Conservation (phyloP, 805 yeast genomes). For the Suhomyces vadensis region DNA sequence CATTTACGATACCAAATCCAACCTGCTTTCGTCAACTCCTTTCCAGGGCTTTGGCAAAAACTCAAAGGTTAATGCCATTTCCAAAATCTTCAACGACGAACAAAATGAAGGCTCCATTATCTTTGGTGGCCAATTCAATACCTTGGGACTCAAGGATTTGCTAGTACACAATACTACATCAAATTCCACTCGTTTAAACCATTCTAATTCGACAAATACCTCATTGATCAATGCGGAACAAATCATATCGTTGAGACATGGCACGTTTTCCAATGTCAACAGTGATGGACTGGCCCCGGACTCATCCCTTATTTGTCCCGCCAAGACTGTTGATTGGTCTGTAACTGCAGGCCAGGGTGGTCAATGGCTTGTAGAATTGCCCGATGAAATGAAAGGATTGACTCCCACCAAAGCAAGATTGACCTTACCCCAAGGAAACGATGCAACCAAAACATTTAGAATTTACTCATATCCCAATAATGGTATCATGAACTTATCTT, state of each 20-base stretch:
- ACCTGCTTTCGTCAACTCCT: conserved; percentile 49
- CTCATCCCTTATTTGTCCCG: conserved; percentile 56
- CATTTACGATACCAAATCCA: conserved; percentile 53
- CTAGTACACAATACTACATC: conserved; percentile 38
- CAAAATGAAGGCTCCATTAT: conserved; percentile 49
- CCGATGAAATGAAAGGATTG: conserved; percentile 48
- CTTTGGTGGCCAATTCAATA: conserved; percentile 76
- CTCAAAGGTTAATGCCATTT: conserved; percentile 62
- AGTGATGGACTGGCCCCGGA: conserved; percentile 32
- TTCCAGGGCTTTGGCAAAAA: conserved; percentile 75
- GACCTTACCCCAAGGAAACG: conserved; percentile 55
- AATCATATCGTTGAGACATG: conserved; percentile 57
- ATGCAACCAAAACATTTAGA: conserved; percentile 64
- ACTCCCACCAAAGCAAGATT: conserved; percentile 73
- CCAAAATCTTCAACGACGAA: conserved; percentile 38
- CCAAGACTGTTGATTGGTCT: conserved; percentile 53
- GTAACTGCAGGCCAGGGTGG: conserved; percentile 52
- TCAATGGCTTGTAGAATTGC: conserved; percentile 62
- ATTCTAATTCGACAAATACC: conserved; percentile 39
- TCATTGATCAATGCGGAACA: conserved; percentile 56
- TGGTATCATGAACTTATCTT: conserved; percentile 90
- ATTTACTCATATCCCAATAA: conserved; percentile 74
- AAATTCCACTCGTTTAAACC: conserved; percentile 22
- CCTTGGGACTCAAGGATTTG: conserved; percentile 54
- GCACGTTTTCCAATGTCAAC: conserved; percentile 51